Evolutionary conservation across 768 basidiomycete genomes (phyloP).

Genomic region (Lentinus tigrinus): DNA sequence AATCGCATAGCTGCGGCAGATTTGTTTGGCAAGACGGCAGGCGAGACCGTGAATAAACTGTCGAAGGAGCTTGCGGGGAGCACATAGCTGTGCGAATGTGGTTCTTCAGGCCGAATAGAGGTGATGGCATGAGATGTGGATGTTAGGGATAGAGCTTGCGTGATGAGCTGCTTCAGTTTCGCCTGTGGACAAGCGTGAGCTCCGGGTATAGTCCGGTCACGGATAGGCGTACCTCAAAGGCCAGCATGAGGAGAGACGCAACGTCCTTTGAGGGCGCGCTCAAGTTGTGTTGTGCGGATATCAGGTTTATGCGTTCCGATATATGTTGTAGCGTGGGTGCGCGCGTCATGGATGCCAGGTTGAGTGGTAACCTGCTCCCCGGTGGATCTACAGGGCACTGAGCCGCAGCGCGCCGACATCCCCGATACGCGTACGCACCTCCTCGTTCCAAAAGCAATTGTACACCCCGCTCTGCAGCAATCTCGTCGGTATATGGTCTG

Average conservation of each 20-base stretch:
- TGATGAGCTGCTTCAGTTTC: constrained; percentile 81
- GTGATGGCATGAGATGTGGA: constrained; percentile 74
- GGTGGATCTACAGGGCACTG: constrained; percentile 52
- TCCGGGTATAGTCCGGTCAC: neutral
- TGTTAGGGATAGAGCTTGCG: constrained; percentile 74
- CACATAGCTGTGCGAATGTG: constrained; percentile 37
- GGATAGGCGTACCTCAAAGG: constrained; percentile 63
- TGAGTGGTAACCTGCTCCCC: constrained; percentile 68
- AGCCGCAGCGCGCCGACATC: neutral
- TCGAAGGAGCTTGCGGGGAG: constrained; percentile 73
- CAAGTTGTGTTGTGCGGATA: constrained; percentile 76
- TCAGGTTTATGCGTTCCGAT: constrained; percentile 75
- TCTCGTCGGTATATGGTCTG: constrained; percentile 59
- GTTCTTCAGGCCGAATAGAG: constrained; percentile 63
- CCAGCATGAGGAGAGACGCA: constrained; percentile 69
- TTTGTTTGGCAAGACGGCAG: constrained; percentile 74
- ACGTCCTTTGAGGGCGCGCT: constrained; percentile 60
- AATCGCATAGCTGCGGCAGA: constrained; percentile 77
- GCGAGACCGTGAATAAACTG: constrained; percentile 73
- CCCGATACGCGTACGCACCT: constrained; percentile 40
- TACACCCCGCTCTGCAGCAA: constrained; percentile 68
- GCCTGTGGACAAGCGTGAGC: constrained; percentile 43
- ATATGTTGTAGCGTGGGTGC: constrained; percentile 77
- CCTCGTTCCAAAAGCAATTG: constrained; percentile 62
- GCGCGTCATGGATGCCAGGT: constrained; percentile 71